Conservation (phyloP, 73 alveolate genomes). For the Paramecium primaurelia region DNA sequence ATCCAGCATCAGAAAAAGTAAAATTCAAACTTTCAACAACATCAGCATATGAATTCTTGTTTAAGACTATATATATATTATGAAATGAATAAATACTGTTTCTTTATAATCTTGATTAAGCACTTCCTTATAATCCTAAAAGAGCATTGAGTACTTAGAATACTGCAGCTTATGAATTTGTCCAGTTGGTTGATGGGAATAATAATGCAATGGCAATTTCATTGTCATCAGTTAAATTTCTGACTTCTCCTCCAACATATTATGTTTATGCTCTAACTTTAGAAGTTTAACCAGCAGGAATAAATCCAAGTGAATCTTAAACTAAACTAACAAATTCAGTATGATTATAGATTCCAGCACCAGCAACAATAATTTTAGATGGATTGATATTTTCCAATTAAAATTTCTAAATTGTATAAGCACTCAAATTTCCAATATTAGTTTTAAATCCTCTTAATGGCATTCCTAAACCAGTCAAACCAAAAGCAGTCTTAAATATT, state of each 20-base stretch:
- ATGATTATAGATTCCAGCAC: constrained; percentile 58
- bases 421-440: constrained; percentile 50
- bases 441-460: constrained; percentile 59
- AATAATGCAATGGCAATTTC: constrained; percentile 56
- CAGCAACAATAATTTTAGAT: constrained; percentile 48
- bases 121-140: constrained; percentile 15
- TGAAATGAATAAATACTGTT: not conserved
- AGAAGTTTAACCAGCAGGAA: constrained; percentile 25
- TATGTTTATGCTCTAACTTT: constrained; percentile 44
- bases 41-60: constrained; percentile 51
- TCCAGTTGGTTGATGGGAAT: constrained; percentile 58
- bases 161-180: constrained; percentile 19
- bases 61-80: not conserved
- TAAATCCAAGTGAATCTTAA: constrained; percentile 31
- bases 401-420: constrained; percentile 55
- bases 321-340: constrained; percentile 55
- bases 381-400: constrained; percentile 57
- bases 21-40: constrained; percentile 53
- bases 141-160: constrained; percentile 51
- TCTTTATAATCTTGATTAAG: constrained; percentile 16
- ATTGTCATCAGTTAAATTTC: constrained; percentile 61
- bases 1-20: constrained; percentile 61
- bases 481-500: constrained; percentile 60
- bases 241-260: constrained; percentile 63
- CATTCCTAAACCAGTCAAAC: constrained; percentile 54